These are phyloP conservation scores for Lactarius akahatsu DNA, from an alignment of 768 basidiomycete species.

Conservation along the genomic window DNA sequence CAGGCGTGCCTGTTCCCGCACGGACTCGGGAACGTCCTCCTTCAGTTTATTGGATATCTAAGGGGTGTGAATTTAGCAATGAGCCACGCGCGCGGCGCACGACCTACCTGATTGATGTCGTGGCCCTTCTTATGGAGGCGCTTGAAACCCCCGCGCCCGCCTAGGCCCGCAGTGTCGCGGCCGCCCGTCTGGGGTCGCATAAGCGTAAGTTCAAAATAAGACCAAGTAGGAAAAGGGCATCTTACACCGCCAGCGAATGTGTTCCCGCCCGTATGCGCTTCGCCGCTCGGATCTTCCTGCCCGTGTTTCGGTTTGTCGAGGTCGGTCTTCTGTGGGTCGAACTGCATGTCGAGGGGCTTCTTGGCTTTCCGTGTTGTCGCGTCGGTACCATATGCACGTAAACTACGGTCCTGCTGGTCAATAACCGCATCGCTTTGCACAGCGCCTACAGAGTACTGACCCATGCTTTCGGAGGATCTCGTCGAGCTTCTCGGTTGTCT, in stretches of 20 bases:
- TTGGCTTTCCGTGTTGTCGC: conserved; percentile 50
- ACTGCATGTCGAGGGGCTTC: conserved; percentile 53
- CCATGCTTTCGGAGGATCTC: conserved; percentile 61
- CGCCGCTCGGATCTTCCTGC: conserved; percentile 55
- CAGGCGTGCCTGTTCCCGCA: conserved; percentile 61
- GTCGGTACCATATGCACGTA: neutral
- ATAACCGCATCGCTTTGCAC: neutral
- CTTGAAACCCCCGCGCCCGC: conserved; percentile 65
- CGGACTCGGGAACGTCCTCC: conserved; percentile 56
- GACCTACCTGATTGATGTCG: conserved; percentile 56
- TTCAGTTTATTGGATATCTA: conserved; percentile 56
- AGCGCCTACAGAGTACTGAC: conserved; percentile 37
- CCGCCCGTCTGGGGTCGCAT: conserved; percentile 51
- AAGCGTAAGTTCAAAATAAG: neutral
- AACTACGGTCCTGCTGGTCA: neutral
- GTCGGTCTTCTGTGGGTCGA: conserved; percentile 50
- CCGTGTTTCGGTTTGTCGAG: conserved; percentile 60
- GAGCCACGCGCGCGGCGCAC: neutral
- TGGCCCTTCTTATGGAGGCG: conserved; percentile 57
- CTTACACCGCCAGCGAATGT: conserved; percentile 62
- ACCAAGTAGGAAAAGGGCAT: neutral
- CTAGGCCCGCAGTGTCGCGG: conserved; percentile 63
- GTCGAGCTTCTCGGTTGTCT: conserved; percentile 61
- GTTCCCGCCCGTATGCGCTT: conserved; percentile 58
- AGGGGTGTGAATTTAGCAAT: neutral